These are phyloP conservation scores for Ormosia emarginata DNA, from an alignment of 306 rosid species.

Conservation along the genomic window DNA sequence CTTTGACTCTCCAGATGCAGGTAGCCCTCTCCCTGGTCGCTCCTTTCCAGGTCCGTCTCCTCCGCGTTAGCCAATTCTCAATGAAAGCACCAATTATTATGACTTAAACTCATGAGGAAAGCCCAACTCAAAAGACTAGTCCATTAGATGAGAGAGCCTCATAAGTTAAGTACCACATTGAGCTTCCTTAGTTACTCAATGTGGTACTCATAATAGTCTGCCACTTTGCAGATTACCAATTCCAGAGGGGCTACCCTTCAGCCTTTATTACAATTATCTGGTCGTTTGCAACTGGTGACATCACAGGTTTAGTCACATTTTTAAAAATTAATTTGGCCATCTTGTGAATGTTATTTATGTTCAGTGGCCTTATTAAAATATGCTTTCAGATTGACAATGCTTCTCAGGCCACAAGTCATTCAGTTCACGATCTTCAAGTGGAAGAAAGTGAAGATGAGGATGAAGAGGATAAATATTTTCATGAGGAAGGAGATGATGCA, in stretches of 20 bases:
- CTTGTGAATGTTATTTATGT: conserved; percentile 14
- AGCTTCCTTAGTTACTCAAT: too few relatives aligned
- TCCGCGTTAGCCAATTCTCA: too few relatives aligned
- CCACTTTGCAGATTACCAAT: conserved; percentile 48
- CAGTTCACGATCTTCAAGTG: conserved; percentile 23
- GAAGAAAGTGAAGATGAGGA: conserved; percentile 56
- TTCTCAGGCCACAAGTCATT: conserved; percentile 36
- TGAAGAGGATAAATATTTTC: conserved; percentile 49
- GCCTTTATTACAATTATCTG: conserved; percentile 71
- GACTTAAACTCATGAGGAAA: too few relatives aligned
- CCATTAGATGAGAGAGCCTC: too few relatives aligned
- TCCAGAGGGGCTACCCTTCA: conserved; percentile 63
- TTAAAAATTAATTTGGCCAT: neutral
- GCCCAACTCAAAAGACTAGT: too few relatives aligned
- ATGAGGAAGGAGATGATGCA: conserved; percentile 55
- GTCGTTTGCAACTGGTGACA: conserved; percentile 78
- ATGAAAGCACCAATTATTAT: too few relatives aligned
- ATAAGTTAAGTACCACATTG: too few relatives aligned
- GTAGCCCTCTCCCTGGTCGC: too few relatives aligned
- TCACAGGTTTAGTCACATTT: conserved; percentile 61
- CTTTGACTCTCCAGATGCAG: too few relatives aligned
- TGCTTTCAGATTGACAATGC: conserved; percentile 69
- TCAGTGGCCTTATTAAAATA: neutral
- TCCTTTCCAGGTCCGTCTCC: too few relatives aligned
- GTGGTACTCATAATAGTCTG: too few relatives aligned